Evolutionary conservation across 2,329 filamentous ascomycete genomes (phyloP).

Genomic region (Neodidymelliopsis sp.): DNA sequence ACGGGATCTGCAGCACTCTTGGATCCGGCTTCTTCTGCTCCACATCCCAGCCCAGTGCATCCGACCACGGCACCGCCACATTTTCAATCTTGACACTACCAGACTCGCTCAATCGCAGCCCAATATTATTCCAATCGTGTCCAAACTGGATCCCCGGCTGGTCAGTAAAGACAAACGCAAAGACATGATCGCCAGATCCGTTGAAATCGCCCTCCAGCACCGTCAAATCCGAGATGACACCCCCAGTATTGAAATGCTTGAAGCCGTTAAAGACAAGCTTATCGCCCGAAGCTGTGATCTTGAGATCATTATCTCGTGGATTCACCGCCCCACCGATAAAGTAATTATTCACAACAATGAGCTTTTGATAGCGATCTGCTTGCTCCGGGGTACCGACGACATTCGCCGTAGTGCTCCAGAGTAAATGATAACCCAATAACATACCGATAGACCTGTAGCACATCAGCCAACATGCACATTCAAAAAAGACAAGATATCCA

Average conservation of each 20-base stretch:
- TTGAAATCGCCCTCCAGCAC: constrained; percentile 70
- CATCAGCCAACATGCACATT: not conserved
- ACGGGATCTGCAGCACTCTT: constrained; percentile 61
- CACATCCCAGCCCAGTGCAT: constrained; percentile 68
- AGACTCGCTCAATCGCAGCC: constrained; percentile 69
- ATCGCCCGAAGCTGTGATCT: constrained; percentile 63
- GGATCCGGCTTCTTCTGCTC: constrained; percentile 60
- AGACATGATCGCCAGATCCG: constrained; percentile 67
- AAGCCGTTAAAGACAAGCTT: constrained; percentile 66
- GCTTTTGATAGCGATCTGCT: constrained; percentile 62
- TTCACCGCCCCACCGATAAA: constrained; percentile 72
- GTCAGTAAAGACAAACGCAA: constrained; percentile 65
- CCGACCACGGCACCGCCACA: constrained; percentile 64
- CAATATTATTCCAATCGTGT: constrained; percentile 71
- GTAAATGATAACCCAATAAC: constrained; percentile 70
- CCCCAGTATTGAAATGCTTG: constrained; percentile 74
- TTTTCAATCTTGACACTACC: constrained; percentile 68
- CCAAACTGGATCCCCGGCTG: constrained; percentile 66
- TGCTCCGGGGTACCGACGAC: constrained; percentile 68
- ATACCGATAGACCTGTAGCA: constrained; percentile 62
- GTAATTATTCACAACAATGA: constrained; percentile 69
- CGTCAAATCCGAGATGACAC: constrained; percentile 70
- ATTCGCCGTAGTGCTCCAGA: constrained; percentile 69
- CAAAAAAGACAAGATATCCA: not conserved
- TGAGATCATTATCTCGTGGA: constrained; percentile 68